Evolutionary conservation across 2,329 filamentous ascomycete genomes (phyloP).

Genomic region (Geosmithia flava): DNA sequence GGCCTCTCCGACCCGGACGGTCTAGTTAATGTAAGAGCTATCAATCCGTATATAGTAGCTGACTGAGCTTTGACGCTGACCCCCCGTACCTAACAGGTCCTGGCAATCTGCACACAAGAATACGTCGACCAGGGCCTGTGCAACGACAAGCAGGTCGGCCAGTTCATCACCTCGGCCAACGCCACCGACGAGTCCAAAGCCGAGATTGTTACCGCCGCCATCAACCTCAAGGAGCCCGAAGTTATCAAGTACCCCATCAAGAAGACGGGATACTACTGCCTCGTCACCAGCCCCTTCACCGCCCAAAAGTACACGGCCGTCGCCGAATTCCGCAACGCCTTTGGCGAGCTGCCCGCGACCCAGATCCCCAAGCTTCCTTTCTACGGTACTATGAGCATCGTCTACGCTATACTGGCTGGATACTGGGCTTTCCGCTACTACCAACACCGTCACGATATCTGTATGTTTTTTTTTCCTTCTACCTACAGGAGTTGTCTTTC

Average conservation of each 20-base stretch:
- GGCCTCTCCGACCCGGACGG: conserved; percentile 49
- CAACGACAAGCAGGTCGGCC: conserved; percentile 63
- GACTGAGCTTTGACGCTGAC: not conserved
- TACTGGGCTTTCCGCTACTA: conserved; percentile 93
- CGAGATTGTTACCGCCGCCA: conserved; percentile 64
- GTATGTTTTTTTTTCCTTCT: conserved; percentile 29
- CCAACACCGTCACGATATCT: conserved; percentile 84
- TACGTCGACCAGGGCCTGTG: conserved; percentile 60
- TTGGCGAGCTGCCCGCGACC: conserved; percentile 86
- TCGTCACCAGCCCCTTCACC: conserved; percentile 63
- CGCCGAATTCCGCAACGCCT: conserved; percentile 89
- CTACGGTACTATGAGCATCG: conserved; percentile 86
- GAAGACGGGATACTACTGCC: conserved; percentile 93
- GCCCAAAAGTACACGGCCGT: conserved; percentile 62
- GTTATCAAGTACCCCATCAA: conserved; percentile 73
- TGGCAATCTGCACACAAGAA: conserved; percentile 60
- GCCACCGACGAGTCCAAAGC: conserved; percentile 59
- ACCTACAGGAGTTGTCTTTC: not conserved
- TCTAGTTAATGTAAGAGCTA: conserved; percentile 30
- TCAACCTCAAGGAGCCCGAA: conserved; percentile 66
- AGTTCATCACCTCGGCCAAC: conserved; percentile 73
- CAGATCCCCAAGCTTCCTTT: conserved; percentile 97
- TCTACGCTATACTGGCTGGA: conserved; percentile 76
- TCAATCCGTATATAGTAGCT: not conserved
- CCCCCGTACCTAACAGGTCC: conserved; percentile 15